Base-by-base conservation (phyloP, 352 stramenopile species). In the Phytophthora cajani region DNA sequence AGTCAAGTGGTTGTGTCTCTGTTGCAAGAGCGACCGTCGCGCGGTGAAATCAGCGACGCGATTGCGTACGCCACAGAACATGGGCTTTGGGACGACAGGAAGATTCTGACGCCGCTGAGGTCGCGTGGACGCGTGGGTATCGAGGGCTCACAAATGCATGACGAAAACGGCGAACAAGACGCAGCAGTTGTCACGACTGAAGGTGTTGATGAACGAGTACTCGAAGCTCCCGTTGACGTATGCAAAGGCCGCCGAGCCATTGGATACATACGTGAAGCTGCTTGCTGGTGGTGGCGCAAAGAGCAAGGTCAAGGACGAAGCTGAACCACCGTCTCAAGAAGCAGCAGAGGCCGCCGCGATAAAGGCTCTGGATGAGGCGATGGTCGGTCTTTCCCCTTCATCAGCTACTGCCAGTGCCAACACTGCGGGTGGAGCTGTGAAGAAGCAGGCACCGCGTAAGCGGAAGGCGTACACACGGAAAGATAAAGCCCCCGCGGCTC, bases 141-240 rank as follows among this genome's bases (percentile, higher is more conserved):
- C 81, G 14, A 88, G 87, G 19, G 77, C 86, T 0, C 86, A 96
- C 64, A 95, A 96, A 72, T 89, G 72, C 23, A 74, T 97, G 59
- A 75, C 75, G 1, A 97, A 94, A 67, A 65, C 79, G 42, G 59
- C 73, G 5, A 91, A 61, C 56, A 87, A 85, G 59, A 65, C 81
- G 17, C 88, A 94, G 49, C 87, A 86, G 11, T 42, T 89, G 19
- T 67, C 82, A 2, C 79, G 85, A 3, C 62, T 95, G 49, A 93
- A 94, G 55, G 58, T 80, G 27, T 68, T 96, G 14, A 72, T 96
- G 72, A 97, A 96, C 65, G 89, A 97, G 61, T 97, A 97, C 74
- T 91, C 88, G 32, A 97, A 97, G 71, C 80, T 97, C 14, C 89
- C 89, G 16, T 62, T 97, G 21, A 94, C 89, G 12, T 94, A 77